Base-by-base conservation (phyloP, 2,329 filamentous ascomycete genomes). In the Periglandula ipomoeae region DNA sequence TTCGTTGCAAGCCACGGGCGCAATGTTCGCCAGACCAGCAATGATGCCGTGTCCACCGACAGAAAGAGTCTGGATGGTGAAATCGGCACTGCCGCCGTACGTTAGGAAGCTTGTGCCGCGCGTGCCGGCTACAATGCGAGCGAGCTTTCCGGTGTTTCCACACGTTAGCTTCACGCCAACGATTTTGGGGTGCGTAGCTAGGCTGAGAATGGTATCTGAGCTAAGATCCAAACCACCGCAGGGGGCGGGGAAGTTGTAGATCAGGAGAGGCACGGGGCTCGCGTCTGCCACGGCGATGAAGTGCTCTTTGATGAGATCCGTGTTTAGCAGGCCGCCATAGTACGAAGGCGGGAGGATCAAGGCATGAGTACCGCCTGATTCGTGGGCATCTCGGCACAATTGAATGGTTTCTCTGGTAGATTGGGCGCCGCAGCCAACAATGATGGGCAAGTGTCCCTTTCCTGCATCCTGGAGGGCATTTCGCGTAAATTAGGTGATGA, bases 11-110 rank as follows among this genome's bases (percentile, higher is more conserved):
- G 34, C 34, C 3, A 26, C 13, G n/a, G 44, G 44, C 4, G 44
- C 15, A 9, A 46, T 38, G n/a, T 90, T 89, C 26, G 77, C 86
- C 48, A 85, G 72, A 11, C 85, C 86, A 13, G 79, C 81, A 53
- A 89, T 84, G 58, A 86, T 77, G 30, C 86, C 86, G 49, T 82
- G 78, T 3, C 82, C 85, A 23, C 85, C 85, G 4, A 81, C 84
- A 40, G 85, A 73, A 34, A 87, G 66, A 0, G 81, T 82, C 63
- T 87, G 85, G 13, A 89, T 66, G 11, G 81, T 83, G 64, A 88
- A 88, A 67, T 89, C 85, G 46, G 84, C 84, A 44, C 81, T 85
- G 47, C 86, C 85, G 41, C 84, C 85, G 57, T 85, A 78, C 50
- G 83, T 84, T 61, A 85, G 73, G 70, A 89, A 89, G 15, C 40